phyloP scores from a whole-genome alignment of 2,329 filamentous ascomycete species.

The Neofusicoccum ribis region DNA sequence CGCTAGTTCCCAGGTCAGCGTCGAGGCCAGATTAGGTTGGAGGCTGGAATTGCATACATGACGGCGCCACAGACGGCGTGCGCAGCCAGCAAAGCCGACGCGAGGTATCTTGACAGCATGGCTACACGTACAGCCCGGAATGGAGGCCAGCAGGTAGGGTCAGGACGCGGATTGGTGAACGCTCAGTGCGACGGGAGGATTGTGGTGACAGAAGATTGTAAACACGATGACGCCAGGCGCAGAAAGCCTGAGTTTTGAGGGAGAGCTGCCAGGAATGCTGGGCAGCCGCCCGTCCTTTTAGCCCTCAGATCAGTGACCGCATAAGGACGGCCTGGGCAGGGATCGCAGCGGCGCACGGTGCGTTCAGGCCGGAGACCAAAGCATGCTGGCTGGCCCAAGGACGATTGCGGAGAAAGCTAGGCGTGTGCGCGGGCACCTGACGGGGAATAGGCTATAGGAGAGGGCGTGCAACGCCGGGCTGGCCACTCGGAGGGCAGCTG shows the following conservation, averaged over 20 bases:
- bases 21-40: too few species aligned
- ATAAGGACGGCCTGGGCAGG: neutral
- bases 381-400: neutral
- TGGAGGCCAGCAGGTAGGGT: neutral
- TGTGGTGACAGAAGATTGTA: neutral
- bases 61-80: neutral
- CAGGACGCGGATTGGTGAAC: neutral
- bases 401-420: slow-evolving; percentile 6
- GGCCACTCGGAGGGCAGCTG: neutral
- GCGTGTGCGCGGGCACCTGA: neutral
- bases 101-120: slow-evolving; percentile 13
- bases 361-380: neutral
- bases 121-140: neutral
- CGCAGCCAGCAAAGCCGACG: slow-evolving; percentile 10
- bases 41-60: neutral
- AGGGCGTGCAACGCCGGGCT: neutral
- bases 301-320: neutral
- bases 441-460: neutral
- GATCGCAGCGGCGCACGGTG: neutral
- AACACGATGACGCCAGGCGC: neutral
- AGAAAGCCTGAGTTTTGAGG: neutral
- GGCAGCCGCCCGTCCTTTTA: neutral
- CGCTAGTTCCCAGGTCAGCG: neutral
- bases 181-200: neutral
- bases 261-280: slow-evolving; percentile 1